Evolutionary conservation across 345 rosid genomes (phyloP).

Genomic region (Lagerstroemia speciosa): DNA sequence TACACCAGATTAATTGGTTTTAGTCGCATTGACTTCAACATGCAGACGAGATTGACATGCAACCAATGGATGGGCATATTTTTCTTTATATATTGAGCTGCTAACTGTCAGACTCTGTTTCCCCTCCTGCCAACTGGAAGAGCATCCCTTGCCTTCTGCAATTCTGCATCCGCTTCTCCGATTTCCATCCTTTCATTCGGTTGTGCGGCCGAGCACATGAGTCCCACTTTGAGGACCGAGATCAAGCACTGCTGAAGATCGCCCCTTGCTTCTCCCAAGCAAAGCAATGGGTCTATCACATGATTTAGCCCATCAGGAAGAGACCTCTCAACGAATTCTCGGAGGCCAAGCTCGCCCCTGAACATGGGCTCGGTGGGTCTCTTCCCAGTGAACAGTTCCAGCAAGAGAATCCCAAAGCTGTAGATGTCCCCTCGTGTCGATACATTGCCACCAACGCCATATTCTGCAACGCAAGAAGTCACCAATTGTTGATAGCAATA

Average conservation of each 20-base stretch:
- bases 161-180: neutral
- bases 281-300: slow-evolving; percentile 2
- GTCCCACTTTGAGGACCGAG: neutral
- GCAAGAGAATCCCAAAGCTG: neutral
- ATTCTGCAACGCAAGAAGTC: neutral
- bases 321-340: neutral
- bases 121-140: neutral
- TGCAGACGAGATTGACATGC: neutral
- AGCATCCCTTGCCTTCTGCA: neutral
- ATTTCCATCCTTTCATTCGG: too few species aligned
- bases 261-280: neutral
- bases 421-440: neutral
- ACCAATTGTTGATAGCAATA: too few species aligned
- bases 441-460: neutral
- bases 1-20: neutral
- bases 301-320: neutral
- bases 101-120: neutral
- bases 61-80: neutral
- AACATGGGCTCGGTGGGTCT: slow-evolving; percentile 8
- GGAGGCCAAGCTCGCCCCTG: slow-evolving; percentile 6
- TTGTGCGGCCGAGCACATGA: slow-evolving; percentile 4
- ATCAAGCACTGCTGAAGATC: neutral
- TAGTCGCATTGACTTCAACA: neutral
- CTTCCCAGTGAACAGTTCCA: neutral
- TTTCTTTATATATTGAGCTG: neutral